Percentiles rank a stretch among this genome's conserved stretches.
Evolutionary conservation across 306 rosid genomes (phyloP).

Genomic region (Astragalus glycyphyllos): DNA sequence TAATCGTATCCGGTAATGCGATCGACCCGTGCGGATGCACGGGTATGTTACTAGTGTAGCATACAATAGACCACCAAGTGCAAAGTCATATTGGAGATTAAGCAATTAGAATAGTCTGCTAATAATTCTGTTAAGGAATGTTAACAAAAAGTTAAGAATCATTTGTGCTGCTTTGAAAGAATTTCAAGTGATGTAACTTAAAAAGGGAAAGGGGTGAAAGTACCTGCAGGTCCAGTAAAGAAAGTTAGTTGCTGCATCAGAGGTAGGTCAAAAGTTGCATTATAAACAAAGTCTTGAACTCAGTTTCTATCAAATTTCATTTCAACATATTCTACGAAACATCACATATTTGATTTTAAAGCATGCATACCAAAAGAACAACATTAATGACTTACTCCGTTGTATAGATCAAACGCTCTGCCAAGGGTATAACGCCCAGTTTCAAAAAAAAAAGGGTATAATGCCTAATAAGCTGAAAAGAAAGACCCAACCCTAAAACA

Average conservation of each 20-base stretch:
- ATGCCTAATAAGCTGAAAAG: conserved; percentile 70
- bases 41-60: too few species aligned
- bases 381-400: conserved; percentile 61
- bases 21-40: too few species aligned
- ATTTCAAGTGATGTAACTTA: background rate
- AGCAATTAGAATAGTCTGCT: background rate
- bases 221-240: conserved; percentile 47
- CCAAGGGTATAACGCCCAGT: too few species aligned
- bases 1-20: too few species aligned
- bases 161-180: background rate
- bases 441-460: too few species aligned
- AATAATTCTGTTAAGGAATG: background rate
- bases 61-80: conserved; percentile 78
- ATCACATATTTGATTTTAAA: background rate
- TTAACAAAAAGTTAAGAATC: background rate
- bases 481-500: conserved; percentile 74
- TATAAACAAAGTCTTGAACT: conserved; percentile 1
- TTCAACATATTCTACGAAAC: background rate
- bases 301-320: background rate
- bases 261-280: background rate
- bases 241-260: conserved; percentile 38
- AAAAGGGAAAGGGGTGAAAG: background rate
- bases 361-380: conserved; percentile 1
- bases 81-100: conserved; percentile 33
- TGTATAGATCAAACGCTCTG: conserved; percentile 80